phyloP scores from a whole-genome alignment of 208 protist genomes.

The Acanthamoeba culbertsoni region DNA sequence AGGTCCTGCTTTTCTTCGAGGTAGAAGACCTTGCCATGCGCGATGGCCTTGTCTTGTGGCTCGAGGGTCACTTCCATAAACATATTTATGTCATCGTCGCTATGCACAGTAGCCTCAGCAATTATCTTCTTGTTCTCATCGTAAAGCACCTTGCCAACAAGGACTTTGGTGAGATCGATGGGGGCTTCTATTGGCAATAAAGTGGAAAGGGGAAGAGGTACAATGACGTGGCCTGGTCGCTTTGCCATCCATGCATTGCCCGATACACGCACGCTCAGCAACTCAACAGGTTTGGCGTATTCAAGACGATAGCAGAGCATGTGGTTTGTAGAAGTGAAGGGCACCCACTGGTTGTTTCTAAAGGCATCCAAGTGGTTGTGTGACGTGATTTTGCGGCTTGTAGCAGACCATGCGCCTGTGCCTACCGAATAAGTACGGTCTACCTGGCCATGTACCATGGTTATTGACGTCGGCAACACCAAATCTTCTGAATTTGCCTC shows the following conservation, averaged over 20 bases:
- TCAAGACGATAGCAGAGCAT: not conserved
- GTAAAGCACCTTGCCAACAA: not conserved
- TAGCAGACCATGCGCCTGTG: not conserved
- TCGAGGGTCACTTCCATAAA: not conserved
- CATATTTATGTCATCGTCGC: slow-evolving; percentile 14
- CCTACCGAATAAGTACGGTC: not conserved
- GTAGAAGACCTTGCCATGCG: slow-evolving; percentile 7
- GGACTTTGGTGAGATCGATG: not conserved
- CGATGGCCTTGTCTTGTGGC: not conserved
- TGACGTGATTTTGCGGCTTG: not conserved
- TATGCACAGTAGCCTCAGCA: not conserved
- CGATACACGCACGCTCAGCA: not conserved
- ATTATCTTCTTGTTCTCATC: not conserved
- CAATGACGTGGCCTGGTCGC: not conserved
- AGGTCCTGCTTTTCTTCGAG: slow-evolving; percentile 12
- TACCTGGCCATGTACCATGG: not conserved
- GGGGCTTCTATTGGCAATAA: not conserved
- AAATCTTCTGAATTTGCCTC: not conserved
- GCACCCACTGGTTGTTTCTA: not conserved
- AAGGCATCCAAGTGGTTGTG: not conserved
- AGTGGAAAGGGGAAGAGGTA: not conserved
- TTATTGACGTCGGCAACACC: not conserved
- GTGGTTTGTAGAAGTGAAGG: not conserved
- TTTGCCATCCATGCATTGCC: slow-evolving; percentile 8
- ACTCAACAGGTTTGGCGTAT: not conserved